Evolutionary conservation across 1,139 yeast genomes (phyloP).

Genomic region (Diutina neorugosa): DNA sequence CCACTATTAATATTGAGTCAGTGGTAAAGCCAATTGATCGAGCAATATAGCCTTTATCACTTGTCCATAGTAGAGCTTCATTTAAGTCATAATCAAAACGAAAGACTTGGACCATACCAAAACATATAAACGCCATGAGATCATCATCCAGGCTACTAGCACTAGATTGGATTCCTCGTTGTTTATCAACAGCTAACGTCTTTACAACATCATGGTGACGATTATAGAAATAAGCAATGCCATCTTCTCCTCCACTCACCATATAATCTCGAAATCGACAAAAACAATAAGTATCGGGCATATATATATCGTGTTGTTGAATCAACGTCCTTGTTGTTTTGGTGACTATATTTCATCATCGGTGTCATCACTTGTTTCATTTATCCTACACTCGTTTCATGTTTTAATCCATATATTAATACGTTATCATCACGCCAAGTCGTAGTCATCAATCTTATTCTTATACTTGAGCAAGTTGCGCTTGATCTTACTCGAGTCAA

Average conservation of each 20-base stretch:
- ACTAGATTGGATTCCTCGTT: background rate
- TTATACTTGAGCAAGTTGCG: conserved; percentile 79
- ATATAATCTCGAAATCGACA: background rate
- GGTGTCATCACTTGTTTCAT: background rate
- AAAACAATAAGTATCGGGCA: background rate
- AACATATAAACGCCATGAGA: background rate
- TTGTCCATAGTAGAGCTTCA: background rate
- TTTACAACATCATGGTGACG: background rate
- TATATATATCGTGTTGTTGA: too few species aligned
- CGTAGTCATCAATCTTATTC: conserved; percentile 75
- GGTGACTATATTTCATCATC: too few species aligned
- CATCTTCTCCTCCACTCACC: background rate
- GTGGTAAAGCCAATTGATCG: background rate
- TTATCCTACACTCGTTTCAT: background rate
- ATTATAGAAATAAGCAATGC: background rate
- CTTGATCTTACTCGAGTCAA: conserved; percentile 86
- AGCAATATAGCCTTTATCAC: background rate
- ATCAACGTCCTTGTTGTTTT: too few species aligned
- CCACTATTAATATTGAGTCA: background rate
- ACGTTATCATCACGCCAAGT: conserved; percentile 29
- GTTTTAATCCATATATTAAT: too few species aligned
- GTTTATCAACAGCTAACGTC: background rate
- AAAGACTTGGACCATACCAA: background rate
- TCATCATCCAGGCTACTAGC: background rate
- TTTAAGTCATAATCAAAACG: background rate